These are phyloP conservation scores for Cystobasidium onofrii DNA, from an alignment of 768 basidiomycete genomes.

Conservation along the genomic window DNA sequence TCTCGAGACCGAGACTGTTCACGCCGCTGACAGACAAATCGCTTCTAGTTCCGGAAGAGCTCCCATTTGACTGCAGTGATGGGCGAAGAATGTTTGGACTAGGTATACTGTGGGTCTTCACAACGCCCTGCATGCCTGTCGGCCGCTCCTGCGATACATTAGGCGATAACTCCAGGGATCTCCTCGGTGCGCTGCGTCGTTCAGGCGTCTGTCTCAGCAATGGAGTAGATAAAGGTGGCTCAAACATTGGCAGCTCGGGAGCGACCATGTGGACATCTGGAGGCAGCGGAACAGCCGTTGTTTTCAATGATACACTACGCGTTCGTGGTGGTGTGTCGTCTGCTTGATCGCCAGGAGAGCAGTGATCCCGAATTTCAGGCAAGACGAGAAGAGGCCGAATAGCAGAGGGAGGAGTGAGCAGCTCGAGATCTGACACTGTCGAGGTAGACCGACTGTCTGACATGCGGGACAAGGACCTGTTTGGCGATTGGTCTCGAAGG, in stretches of 20 bases:
- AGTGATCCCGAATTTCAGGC: not conserved
- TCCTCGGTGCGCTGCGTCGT: not conserved
- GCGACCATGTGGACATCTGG: not conserved
- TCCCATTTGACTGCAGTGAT: not conserved
- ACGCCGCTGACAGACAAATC: not conserved
- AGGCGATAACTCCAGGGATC: slow-evolving; percentile 3
- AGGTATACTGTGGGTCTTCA: not conserved
- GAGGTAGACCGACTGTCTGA: not conserved
- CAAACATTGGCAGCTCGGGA: not conserved
- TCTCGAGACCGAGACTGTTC: slow-evolving; percentile 26
- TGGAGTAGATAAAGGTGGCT: not conserved
- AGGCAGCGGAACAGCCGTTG: not conserved
- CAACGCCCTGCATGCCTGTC: not conserved
- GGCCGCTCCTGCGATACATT: not conserved
- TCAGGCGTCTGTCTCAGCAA: slow-evolving; percentile 10
- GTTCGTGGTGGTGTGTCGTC: not conserved
- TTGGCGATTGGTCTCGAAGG: not conserved
- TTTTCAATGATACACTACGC: not conserved
- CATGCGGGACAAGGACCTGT: not conserved
- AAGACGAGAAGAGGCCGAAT: not conserved
- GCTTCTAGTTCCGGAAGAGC: not conserved
- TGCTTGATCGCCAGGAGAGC: not conserved
- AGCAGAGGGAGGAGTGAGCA: slow-evolving; percentile 26
- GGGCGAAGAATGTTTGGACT: not conserved
- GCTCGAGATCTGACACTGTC: not conserved